A percentile compares a stretch with the other conserved stretches of the same genome.
These are phyloP conservation scores for Amanita thiersii DNA, from an alignment of 768 basidiomycete species.

Conservation along the genomic window DNA sequence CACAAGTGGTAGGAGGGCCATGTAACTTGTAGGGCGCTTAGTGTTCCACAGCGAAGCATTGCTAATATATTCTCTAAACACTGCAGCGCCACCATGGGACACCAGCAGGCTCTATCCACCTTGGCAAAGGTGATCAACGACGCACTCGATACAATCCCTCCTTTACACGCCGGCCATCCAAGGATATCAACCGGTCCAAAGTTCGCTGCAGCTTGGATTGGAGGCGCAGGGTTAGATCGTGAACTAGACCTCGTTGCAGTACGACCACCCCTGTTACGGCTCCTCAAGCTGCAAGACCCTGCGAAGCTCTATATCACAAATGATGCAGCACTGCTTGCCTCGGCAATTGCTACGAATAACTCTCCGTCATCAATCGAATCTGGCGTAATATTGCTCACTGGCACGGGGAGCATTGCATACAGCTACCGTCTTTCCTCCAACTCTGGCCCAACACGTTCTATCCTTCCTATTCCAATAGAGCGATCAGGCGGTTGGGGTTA, in stretches of 20 bases:
- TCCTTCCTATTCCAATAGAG: conserved; percentile 11
- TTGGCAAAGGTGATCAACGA: conserved; percentile 10
- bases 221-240: conserved; percentile 18
- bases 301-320: conserved; percentile 15
- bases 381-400: conserved; percentile 17
- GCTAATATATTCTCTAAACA: neutral
- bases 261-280: conserved; percentile 10
- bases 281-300: conserved; percentile 14
- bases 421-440: conserved; percentile 12
- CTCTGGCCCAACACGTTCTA: conserved; percentile 3
- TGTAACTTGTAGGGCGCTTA: conserved; percentile 19
- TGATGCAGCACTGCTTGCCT: conserved; percentile 20
- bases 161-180: neutral
- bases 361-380: conserved; percentile 11
- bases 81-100: conserved; percentile 17
- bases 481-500: conserved; percentile 20
- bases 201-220: conserved; percentile 19
- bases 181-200: conserved; percentile 5
- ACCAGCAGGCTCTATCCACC: conserved; percentile 16
- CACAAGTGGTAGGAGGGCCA: conserved; percentile 17
- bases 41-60: neutral
- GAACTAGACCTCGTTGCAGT: conserved; percentile 14
- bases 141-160: neutral
- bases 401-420: conserved; percentile 19
- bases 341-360: conserved; percentile 13